Evolutionary conservation across 179 eudicot genomes (phyloP), one percentile per base, ranked within the genome.

Genomic region (Corrigiola litoralis): DNA sequence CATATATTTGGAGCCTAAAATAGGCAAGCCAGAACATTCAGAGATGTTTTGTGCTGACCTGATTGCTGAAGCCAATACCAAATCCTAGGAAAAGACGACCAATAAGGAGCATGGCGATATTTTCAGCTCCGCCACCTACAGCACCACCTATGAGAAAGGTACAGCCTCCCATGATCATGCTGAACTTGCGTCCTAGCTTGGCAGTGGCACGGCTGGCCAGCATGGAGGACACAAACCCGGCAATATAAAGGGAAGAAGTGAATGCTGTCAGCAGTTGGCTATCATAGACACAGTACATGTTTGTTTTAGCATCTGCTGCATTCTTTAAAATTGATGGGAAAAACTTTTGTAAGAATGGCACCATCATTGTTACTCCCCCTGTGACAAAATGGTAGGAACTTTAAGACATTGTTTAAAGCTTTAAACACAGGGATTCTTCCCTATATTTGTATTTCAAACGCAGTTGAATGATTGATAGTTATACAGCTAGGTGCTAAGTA

Each of bases 351-450:
- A 79, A 63, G 46, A 79, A 79, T 14, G 83, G 83, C 12, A 24
- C 70, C 83, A 79, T 79, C n/a, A 73, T 79, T 46, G 80, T 79
- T 20, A 79, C 83, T 10, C 80, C 83, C 13, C 80, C 82, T 79
- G 67, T 29, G 13, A 18, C 25, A 18, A 13, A 16, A 27, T 36
- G 6, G 4, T 54, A 38, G 0, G 6, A 18, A 53, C 13, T 12
- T 41, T 47, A 64, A 11, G 3, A 29, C 27, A 11, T n/a, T n/a
- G n/a, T n/a, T n/a, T n/a, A n/a, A n/a, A n/a, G n/a, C n/a, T n/a
- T n/a, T n/a, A n/a, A n/a, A n/a, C n/a, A n/a, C n/a, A n/a, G n/a
- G n/a, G n/a, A n/a, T n/a, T n/a, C n/a, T n/a, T n/a, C n/a, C n/a
- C n/a, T n/a, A n/a, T n/a, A n/a, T n/a, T n/a, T n/a, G n/a, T n/a